Evolutionary conservation across 805 yeast genomes (phyloP), one percentile per base, ranked within the genome.

Genomic region (Candida ponderosae): DNA sequence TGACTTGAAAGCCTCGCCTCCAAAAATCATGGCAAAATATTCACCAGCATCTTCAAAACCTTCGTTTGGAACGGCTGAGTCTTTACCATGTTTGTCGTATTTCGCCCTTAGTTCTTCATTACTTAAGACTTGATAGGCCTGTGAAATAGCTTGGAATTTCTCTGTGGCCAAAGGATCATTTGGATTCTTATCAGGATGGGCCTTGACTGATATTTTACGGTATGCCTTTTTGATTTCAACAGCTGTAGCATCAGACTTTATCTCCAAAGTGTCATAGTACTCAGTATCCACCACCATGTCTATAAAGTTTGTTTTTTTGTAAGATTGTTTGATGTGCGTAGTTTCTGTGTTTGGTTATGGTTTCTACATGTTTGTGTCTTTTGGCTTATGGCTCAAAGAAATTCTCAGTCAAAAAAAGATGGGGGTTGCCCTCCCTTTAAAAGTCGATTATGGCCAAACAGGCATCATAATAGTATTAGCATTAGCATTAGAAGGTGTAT

Each of bases 1-100:
- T 34, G 81, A 79, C 26, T 68, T 72, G 59, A 89, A 88, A 2
- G 93, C 94, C 39, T 83, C 95, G 34, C 96, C 96, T 32, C 96
- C 96, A 59, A 88, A 80, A 41, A 81, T 79, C 63, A 70, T 70
- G 4, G 80, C 68, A 54, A 80, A 81, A 48, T 79, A 77, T 51
- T 80, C 87, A 31, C 74, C 66, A 2, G 90, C 84, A 55, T 82
- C 90, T 44, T 78, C 86, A 50, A 80, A 80, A 4, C 86, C 87
- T 43, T 79, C 84, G 35, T 65, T 67, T 1, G 84, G 82, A 23
- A 79, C 74, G 14, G 82, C 80, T 43, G 75, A 78, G 40, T 81
- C 85, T 51, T 77, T 80, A 35, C 94, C 94, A 47, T 61, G 78
- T 57, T 79, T 79, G 52, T 84, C 90, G 54, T 84, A 84, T 43